Evolutionary conservation across 2,329 filamentous ascomycete genomes (phyloP).

Genomic region (Cytospora leucostoma): DNA sequence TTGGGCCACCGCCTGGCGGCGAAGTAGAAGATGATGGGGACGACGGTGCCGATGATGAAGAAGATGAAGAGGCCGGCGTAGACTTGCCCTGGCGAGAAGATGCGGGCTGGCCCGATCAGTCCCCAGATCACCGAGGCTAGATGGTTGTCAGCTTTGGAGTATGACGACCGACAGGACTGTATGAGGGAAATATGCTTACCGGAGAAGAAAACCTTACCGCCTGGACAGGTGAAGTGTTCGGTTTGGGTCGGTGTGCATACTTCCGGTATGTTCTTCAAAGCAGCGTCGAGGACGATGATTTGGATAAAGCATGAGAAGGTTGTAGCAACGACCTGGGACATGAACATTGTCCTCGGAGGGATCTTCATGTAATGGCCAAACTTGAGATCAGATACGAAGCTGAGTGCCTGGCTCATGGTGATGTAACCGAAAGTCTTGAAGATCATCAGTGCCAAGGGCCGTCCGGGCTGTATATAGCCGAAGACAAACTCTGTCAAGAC

Average conservation of each 20-base stretch:
- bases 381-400: constrained; percentile 67
- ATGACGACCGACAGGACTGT: not conserved
- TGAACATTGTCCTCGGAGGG: constrained; percentile 67
- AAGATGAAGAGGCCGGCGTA: constrained; percentile 63
- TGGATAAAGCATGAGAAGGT: constrained; percentile 68
- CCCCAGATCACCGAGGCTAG: constrained; percentile 67
- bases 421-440: constrained; percentile 67
- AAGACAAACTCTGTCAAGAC: constrained; percentile 74
- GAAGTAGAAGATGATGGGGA: constrained; percentile 55
- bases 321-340: constrained; percentile 65
- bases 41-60: constrained; percentile 57
- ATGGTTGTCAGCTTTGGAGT: not conserved
- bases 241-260: constrained; percentile 62
- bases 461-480: constrained; percentile 74
- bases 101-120: constrained; percentile 62
- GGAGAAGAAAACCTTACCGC: constrained; percentile 64
- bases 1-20: constrained; percentile 52
- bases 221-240: constrained; percentile 64
- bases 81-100: constrained; percentile 64
- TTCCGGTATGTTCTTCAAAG: constrained; percentile 60
- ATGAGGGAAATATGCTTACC: constrained; percentile 41
- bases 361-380: constrained; percentile 75
- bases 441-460: constrained; percentile 73
- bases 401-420: constrained; percentile 65
- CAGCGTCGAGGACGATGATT: constrained; percentile 63